Conservation (phyloP, 2,329 filamentous ascomycete species). For the Eutypella sp. region DNA sequence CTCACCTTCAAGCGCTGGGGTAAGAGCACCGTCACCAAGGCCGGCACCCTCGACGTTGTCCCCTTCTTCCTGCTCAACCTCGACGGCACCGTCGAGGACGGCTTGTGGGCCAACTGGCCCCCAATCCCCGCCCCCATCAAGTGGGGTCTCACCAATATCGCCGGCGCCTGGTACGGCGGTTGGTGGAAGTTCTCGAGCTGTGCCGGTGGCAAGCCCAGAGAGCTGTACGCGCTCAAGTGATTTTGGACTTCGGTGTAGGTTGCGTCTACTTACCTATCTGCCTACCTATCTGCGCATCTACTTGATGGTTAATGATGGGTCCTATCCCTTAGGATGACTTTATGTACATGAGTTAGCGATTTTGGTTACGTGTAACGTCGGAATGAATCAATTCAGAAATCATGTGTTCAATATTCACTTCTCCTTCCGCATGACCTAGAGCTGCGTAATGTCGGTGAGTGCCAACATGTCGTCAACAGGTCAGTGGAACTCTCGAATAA, state of each 20-base stretch:
- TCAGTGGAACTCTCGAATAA: no score
- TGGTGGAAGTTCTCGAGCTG: conserved; percentile 66
- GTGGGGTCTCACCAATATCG: conserved; percentile 56
- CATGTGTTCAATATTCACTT: no score
- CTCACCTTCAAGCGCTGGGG: conserved; percentile 56
- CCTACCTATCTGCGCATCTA: no score
- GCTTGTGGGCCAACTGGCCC: conserved; percentile 58
- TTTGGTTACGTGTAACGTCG: no score
- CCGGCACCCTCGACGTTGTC: conserved; percentile 53
- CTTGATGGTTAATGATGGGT: no score
- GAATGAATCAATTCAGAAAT: no score
- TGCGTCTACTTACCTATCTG: not conserved
- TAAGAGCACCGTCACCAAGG: conserved; percentile 59
- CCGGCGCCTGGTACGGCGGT: conserved; percentile 48
- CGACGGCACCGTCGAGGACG: conserved; percentile 54
- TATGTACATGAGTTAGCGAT: no score
- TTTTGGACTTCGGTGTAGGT: conserved; percentile 9
- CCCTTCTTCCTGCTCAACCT: conserved; percentile 62
- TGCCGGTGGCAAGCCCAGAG: conserved; percentile 44
- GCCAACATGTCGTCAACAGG: no score
- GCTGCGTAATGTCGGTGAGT: no score
- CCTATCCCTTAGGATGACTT: no score
- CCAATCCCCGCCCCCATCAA: conserved; percentile 57
- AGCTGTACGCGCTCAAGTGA: conserved; percentile 47
- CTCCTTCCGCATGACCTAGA: no score